A percentile compares a stretch with the other conserved stretches of the same genome.
These are phyloP conservation scores for Leptographium wingfieldii DNA, from an alignment of 2,329 filamentous ascomycete species.

Conservation along the genomic window DNA sequence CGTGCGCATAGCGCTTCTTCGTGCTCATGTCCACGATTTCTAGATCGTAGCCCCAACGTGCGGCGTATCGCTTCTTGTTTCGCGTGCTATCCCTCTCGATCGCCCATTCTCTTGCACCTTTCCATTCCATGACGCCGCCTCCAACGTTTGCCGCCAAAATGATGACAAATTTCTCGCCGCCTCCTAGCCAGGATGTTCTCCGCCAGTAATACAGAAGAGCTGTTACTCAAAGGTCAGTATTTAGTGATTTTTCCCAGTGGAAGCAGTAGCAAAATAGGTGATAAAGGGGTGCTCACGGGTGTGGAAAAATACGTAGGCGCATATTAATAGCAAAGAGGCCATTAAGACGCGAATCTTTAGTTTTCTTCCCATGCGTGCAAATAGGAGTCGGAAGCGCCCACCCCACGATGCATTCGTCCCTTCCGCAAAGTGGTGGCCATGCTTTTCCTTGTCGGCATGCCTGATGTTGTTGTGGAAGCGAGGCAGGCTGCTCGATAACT, in stretches of 20 bases:
- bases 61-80: constrained; percentile 85
- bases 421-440: constrained; percentile 45
- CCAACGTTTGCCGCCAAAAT: constrained; percentile 89
- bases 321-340: constrained; percentile 44
- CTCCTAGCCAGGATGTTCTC: constrained; percentile 59
- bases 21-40: constrained; percentile 98
- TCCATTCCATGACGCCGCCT: constrained; percentile 98
- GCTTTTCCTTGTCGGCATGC: constrained; percentile 69
- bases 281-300: constrained; percentile 47
- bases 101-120: constrained; percentile 92
- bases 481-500: constrained; percentile 67
- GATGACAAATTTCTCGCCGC: constrained; percentile 84
- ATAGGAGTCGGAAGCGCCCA: constrained; percentile 32
- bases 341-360: constrained; percentile 51
- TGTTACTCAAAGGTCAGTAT: constrained; percentile 14
- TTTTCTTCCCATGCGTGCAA: constrained; percentile 47
- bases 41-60: constrained; percentile 84
- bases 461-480: constrained; percentile 40
- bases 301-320: constrained; percentile 55
- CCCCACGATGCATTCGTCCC: constrained; percentile 31
- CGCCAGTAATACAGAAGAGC: constrained; percentile 52
- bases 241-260: too few species aligned
- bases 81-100: constrained; percentile 91
- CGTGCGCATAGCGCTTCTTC: constrained; percentile 95
- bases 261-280: neutral